Conservation (phyloP, 345 rosid genomes). For the Viola odorata region DNA sequence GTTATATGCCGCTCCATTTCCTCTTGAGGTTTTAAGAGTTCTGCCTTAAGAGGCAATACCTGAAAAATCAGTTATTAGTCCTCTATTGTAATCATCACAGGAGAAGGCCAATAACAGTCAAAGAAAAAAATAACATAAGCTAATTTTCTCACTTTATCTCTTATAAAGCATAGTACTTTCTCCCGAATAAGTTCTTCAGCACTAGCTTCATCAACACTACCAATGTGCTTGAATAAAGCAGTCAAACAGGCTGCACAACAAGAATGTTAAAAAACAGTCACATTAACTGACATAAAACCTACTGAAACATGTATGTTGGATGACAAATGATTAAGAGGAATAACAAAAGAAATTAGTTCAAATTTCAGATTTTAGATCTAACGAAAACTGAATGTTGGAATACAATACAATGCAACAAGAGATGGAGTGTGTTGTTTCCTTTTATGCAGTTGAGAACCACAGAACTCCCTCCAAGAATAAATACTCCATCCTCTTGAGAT, state of each 20-base stretch:
- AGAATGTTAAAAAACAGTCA: conserved; percentile 1
- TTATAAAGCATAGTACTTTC: conserved; percentile 71
- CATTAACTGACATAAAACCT: neutral
- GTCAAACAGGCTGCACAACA: conserved; percentile 66
- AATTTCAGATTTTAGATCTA: too few species aligned
- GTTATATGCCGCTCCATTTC: conserved; percentile 96
- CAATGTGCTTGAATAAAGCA: conserved; percentile 80
- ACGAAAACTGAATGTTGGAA: too few species aligned
- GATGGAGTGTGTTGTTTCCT: too few species aligned
- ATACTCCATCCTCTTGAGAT: too few species aligned
- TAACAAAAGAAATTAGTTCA: too few species aligned
- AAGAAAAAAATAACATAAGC: neutral
- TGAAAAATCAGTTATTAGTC: conserved; percentile 25
- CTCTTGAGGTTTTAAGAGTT: conserved; percentile 89
- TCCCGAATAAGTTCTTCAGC: conserved; percentile 74
- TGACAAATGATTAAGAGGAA: too few species aligned
- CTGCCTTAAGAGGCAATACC: conserved; percentile 87
- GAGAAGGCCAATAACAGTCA: neutral
- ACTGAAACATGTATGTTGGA: too few species aligned
- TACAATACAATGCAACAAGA: too few species aligned
- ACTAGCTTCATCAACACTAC: conserved; percentile 62
- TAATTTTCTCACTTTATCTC: conserved; percentile 66
- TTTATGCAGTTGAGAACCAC: too few species aligned
- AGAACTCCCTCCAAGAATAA: too few species aligned
- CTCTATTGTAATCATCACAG: conserved; percentile 5